Base-by-base conservation (phyloP, 257 asterid genomes). In the Plectranthus barbatus region DNA sequence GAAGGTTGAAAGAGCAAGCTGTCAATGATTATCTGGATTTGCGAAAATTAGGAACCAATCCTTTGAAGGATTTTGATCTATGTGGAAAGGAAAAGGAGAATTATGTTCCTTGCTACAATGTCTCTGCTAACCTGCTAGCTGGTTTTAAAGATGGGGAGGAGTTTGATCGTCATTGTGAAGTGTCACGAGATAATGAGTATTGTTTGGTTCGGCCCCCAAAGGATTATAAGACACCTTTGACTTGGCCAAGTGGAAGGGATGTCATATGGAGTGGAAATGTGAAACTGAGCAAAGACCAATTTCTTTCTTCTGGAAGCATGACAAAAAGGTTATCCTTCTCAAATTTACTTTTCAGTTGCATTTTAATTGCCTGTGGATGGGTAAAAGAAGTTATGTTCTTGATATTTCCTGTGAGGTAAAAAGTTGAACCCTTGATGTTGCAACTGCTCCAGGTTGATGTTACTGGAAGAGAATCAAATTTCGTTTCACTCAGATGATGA, bases 281-380 rank as follows among this genome's bases (percentile, higher is more conserved):
- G 74, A 92, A 85, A 81, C 79, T 92, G 69, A 79, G 94, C 67
- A 90, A 90, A 80, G 97, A 90, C 70, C 99, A 93, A 68, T 93
- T 93, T 76, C 97, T 93, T 79, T 85, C 97, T 56, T 93, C 99
- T 1, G 97, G 99, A 60, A 90, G 94, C 81, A 93, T 85, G 96
- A 90, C 96, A n/a, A 93, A 93, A 81, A 80, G 99, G 99, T 90
- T 74, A 31, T 26, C 67, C 51, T 26, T 76, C 56, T 73, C 44
- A 11, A 50, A 47, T 56, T 68, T n/a, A 33, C 50, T 14, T 40
- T 48, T 46, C 50, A 53, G 56, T 62, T 70, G 12, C 29, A 36
- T 41, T 20, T 29, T 45, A 47, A 44, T 55, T 54, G 53, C 48
- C 33, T 19, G 41, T 45, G 50, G 23, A 9, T 52, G 49, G 9